Evolutionary conservation across 163 green algal species (phyloP), one percentile per base, ranked within the genome.

Genomic region (Scenedesmus sp.): DNA sequence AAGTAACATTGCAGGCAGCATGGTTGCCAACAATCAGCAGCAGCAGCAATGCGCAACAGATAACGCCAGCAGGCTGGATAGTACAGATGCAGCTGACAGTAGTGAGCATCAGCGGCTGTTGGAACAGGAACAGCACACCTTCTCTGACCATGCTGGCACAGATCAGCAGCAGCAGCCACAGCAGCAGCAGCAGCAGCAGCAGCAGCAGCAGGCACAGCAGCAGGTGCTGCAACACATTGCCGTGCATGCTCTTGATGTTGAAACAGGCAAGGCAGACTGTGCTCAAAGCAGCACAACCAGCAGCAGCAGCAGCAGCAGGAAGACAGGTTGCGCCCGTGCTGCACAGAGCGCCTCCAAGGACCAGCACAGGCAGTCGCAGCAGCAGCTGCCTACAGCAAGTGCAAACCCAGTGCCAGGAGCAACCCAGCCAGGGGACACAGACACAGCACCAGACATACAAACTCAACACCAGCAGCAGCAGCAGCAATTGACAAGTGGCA

Each of bases 131-230:
- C 16, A 76, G 66, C 16, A 18, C 16, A 8, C 66, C 26, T 2
- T 8, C 3, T 76, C 3, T 76, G 66, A 6, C 62, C 16, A 3
- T 34, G 66, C 16, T 34, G n/a, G n/a, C 26, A 16, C 34, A n/a
- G 10, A 26, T 57, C 77, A 84, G 77, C 77, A 84, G n/a, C 77
- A 84, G n/a, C 77, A 84, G 77, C 26, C 57, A 34, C 77, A 84
- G 26, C 77, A 74, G 55, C 56, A 56, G 20, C 82, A 73, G 18
- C 82, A 86, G 52, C 46, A 64, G 12, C 52, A 20, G 52, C 52
- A 84, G 52, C 81, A 86, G 81, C 81, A 86, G 81, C 81, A 86
- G 81, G 26, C 23, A 46, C 18, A n/a, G 79, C 81, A 57, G 23
- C 23, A 52, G 81, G 8, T 10, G 15, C 10, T 67, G 81, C 81